Evolutionary conservation across 1,139 yeast species (phyloP).

Genomic region (Martiniozyma asiatica): DNA sequence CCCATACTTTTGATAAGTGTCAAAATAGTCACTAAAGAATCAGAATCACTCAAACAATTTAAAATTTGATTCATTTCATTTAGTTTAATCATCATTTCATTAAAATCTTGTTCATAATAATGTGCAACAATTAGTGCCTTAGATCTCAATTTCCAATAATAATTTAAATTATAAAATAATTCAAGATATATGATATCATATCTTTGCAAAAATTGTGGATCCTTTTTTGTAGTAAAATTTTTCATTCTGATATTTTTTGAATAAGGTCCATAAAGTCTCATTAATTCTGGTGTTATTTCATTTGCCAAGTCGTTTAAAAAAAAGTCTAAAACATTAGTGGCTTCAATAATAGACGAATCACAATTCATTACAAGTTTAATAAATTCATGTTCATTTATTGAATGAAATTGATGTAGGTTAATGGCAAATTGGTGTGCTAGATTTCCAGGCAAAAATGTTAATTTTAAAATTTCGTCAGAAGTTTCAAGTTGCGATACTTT

Average conservation of each 20-base stretch:
- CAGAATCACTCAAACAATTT: conserved; percentile 46
- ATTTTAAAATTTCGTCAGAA: conserved; percentile 25
- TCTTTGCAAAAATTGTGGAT: conserved; percentile 56
- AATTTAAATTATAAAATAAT: conserved; percentile 62
- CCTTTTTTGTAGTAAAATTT: conserved; percentile 34
- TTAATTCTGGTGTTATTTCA: conserved; percentile 51
- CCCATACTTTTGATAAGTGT: conserved; percentile 78
- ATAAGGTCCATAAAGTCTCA: conserved; percentile 59
- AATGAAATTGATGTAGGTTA: conserved; percentile 52
- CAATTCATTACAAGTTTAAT: conserved; percentile 49
- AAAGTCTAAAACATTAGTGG: conserved; percentile 58
- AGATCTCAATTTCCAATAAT: conserved; percentile 84
- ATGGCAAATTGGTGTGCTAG: conserved; percentile 71
- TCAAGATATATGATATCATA: conserved; percentile 74
- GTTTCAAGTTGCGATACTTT: conserved; percentile 2
- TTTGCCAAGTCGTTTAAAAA: conserved; percentile 56
- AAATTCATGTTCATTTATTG: conserved; percentile 42
- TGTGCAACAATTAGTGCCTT: conserved; percentile 56
- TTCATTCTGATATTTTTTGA: conserved; percentile 28
- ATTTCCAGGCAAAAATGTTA: conserved; percentile 56
- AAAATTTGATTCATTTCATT: conserved; percentile 58
- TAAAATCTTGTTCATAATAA: conserved; percentile 64
- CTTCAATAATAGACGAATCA: conserved; percentile 46
- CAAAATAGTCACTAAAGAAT: conserved; percentile 53
- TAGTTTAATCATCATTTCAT: conserved; percentile 53